These are phyloP conservation scores for Lentinula boryana DNA, from an alignment of 768 basidiomycete species.

Conservation along the genomic window DNA sequence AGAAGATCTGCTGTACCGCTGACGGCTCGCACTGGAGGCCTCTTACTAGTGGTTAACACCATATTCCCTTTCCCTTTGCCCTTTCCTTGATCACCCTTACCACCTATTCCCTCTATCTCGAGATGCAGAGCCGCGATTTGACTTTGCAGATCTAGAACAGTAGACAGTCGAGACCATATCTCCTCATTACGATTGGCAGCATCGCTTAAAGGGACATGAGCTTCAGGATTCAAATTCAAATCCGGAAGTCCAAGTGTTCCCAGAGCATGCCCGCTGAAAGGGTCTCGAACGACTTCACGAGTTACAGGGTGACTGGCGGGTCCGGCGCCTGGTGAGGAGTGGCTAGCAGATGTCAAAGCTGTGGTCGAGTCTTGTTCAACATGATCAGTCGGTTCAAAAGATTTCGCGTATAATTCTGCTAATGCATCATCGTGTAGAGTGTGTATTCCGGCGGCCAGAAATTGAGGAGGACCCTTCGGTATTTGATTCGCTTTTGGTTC, in stretches of 20 bases:
- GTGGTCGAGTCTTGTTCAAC: neutral
- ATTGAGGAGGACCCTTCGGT: neutral
- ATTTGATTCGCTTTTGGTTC: neutral
- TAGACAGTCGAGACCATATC: conserved; percentile 63
- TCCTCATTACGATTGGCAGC: conserved; percentile 34
- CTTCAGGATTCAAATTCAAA: conserved; percentile 10
- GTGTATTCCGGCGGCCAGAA: conserved; percentile 23
- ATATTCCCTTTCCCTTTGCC: conserved; percentile 25
- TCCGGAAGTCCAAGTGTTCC: conserved; percentile 27
- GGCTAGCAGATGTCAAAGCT: neutral
- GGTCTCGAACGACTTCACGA: conserved; percentile 32
- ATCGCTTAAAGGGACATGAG: conserved; percentile 6
- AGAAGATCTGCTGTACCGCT: conserved; percentile 7
- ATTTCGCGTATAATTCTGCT: conserved; percentile 40
- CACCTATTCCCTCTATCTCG: conserved; percentile 66
- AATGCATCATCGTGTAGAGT: conserved; percentile 64
- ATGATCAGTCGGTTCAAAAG: conserved; percentile 2
- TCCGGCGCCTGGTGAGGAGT: neutral
- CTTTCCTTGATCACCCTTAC: conserved; percentile 32
- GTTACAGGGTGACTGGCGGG: neutral
- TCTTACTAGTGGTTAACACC: neutral
- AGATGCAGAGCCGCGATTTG: conserved; percentile 69
- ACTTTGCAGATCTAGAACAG: conserved; percentile 66
- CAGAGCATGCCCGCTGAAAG: conserved; percentile 39
- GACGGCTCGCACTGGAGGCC: neutral